These are phyloP conservation scores for Thraustochytrium sp. DNA, from an alignment of 352 stramenopile species.

Conservation along the genomic window DNA sequence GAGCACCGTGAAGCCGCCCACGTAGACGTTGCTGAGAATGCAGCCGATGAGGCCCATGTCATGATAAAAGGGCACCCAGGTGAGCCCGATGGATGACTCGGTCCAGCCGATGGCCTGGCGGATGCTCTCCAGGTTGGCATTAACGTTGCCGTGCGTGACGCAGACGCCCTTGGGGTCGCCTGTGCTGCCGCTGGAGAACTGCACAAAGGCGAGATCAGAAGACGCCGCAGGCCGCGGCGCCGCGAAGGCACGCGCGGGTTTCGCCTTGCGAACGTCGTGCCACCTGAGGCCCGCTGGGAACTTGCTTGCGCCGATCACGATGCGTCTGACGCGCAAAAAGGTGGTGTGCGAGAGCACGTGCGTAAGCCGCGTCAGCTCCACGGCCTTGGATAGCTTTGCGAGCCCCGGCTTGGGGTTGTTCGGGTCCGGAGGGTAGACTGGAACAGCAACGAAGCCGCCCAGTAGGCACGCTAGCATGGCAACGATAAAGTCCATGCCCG, in stretches of 20 bases:
- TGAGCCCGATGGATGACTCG: slow-evolving; percentile 66
- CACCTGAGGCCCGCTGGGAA: slow-evolving; percentile 57
- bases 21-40: slow-evolving; percentile 86
- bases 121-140: slow-evolving; percentile 66
- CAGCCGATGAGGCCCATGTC: slow-evolving; percentile 98
- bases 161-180: slow-evolving; percentile 94
- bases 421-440: slow-evolving; percentile 75
- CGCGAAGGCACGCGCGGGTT: slow-evolving; percentile 58
- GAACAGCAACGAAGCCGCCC: slow-evolving; percentile 84
- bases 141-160: slow-evolving; percentile 90
- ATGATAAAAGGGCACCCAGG: slow-evolving; percentile 98
- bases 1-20: slow-evolving; percentile 32
- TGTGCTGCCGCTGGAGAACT: slow-evolving; percentile 98
- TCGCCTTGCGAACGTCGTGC: slow-evolving; percentile 52
- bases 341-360: neutral
- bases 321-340: neutral
- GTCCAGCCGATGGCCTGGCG: neutral
- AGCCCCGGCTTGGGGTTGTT: neutral
- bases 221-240: slow-evolving; percentile 95
- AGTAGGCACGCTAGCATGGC: slow-evolving; percentile 91
- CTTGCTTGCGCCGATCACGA: neutral
- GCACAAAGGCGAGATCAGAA: slow-evolving; percentile 96
- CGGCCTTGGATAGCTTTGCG: neutral
- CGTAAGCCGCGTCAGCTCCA: slow-evolving; percentile 49
- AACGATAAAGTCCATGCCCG: slow-evolving; percentile 93